These are phyloP conservation scores for Zoysia japonica DNA, from an alignment of 176 grass and related monocot species.

Conservation along the genomic window DNA sequence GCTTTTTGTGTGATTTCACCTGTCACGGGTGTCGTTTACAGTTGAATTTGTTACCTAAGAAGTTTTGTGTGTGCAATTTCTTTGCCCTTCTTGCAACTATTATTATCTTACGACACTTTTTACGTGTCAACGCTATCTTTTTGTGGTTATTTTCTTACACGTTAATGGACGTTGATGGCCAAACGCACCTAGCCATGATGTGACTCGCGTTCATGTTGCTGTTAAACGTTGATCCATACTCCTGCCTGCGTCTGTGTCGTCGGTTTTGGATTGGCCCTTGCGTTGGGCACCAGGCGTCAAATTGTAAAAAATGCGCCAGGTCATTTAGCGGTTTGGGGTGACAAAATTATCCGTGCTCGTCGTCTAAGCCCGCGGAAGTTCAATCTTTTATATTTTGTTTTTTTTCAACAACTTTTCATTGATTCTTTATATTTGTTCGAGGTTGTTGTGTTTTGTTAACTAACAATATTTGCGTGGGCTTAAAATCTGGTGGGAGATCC, in stretches of 20 bases:
- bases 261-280: slow-evolving; percentile 6
- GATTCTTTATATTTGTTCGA: too few relatives aligned
- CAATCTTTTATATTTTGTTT: neutral
- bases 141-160: neutral
- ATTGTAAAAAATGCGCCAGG: neutral
- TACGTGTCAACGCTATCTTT: neutral
- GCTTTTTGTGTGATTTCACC: too few relatives aligned
- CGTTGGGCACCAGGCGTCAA: neutral
- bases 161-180: neutral
- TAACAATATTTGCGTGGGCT: too few relatives aligned
- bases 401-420: too few relatives aligned
- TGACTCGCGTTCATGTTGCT: neutral
- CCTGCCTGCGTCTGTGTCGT: neutral
- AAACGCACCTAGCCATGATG: neutral
- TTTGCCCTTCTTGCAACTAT: neutral
- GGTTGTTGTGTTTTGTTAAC: too few relatives aligned
- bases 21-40: too few relatives aligned
- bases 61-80: neutral
- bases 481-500: too few relatives aligned
- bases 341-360: neutral
- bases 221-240: neutral
- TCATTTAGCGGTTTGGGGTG: neutral
- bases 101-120: neutral
- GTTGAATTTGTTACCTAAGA: too few relatives aligned
- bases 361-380: neutral